A percentile compares a stretch with the other conserved stretches of the same genome.
These are phyloP conservation scores for Neurospora sp. DNA, from an alignment of 495 filamentous ascomycete genomes.

Conservation along the genomic window DNA sequence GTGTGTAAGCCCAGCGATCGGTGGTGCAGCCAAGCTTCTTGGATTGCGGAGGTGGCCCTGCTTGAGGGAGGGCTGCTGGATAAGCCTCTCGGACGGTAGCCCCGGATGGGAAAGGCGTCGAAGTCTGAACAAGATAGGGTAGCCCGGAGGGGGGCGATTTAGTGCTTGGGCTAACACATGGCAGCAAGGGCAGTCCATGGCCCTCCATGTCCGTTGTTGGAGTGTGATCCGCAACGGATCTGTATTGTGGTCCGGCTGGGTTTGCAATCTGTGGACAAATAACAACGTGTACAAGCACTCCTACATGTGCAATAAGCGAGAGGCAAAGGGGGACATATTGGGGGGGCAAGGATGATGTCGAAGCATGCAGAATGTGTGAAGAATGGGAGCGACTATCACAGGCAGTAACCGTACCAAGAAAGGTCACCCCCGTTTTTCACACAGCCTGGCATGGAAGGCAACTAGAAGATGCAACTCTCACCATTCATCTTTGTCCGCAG, in stretches of 20 bases:
- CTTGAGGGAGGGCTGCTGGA: background rate
- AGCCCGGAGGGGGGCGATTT: background rate
- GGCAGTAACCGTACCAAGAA: too few species aligned
- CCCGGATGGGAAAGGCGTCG: background rate
- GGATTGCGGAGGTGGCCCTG: background rate
- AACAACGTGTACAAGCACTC: background rate
- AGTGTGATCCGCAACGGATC: background rate
- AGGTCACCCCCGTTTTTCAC: too few species aligned
- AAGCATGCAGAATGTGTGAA: background rate
- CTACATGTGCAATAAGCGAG: background rate
- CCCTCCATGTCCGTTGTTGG: background rate
- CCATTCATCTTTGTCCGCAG: background rate
- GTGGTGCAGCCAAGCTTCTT: background rate
- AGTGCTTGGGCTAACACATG: background rate
- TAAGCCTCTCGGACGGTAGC: background rate
- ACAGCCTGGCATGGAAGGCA: background rate
- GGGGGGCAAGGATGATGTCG: background rate
- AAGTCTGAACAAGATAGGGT: background rate
- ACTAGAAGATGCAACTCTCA: background rate
- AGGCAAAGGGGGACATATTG: background rate
- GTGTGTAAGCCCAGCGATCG: background rate
- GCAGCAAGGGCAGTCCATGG: background rate
- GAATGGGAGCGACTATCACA: too few species aligned
- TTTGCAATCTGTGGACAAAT: background rate
- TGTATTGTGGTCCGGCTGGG: background rate